Percentiles rank a stretch among this genome's conserved stretches.
Conservation (phyloP, 2,329 filamentous ascomycete genomes). For the Neofusicoccum sp. region DNA sequence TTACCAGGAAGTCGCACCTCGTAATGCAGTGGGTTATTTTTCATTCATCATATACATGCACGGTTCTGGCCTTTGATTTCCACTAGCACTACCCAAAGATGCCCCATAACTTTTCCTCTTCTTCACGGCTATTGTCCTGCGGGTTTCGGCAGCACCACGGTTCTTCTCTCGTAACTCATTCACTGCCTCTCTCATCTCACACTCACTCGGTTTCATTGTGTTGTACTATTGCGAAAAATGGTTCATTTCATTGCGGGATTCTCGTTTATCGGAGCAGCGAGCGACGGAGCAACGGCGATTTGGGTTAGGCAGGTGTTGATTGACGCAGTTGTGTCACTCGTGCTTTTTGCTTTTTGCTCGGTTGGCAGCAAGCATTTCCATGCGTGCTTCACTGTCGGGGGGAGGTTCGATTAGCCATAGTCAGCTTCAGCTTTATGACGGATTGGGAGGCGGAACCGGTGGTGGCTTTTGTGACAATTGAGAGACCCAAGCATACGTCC, state of each 20-base stretch:
- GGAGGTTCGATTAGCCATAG: constrained; percentile 11
- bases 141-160: constrained; percentile 12
- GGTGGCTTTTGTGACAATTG: constrained; percentile 8
- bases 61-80: background rate
- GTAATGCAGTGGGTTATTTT: background rate
- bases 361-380: constrained; percentile 14
- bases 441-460: constrained; percentile 3
- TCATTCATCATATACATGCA: constrained; percentile 4
- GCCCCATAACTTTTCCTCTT: background rate
- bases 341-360: constrained; percentile 12
- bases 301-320: constrained; percentile 13
- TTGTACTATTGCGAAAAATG: constrained; percentile 14
- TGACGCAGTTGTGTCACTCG: background rate
- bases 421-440: constrained; percentile 5
- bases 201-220: constrained; percentile 15
- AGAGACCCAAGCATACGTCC: constrained; percentile 15
- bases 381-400: too few species aligned
- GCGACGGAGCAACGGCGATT: constrained; percentile 19
- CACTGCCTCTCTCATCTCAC: constrained; percentile 9
- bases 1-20: background rate
- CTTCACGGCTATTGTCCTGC: background rate
- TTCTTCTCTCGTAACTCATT: background rate
- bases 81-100: constrained; percentile 6
- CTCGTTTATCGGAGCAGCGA: constrained; percentile 15
- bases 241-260: constrained; percentile 15